Conservation (phyloP, 1,284 basidiomycete genomes). For the Ceratobasidium sp. region DNA sequence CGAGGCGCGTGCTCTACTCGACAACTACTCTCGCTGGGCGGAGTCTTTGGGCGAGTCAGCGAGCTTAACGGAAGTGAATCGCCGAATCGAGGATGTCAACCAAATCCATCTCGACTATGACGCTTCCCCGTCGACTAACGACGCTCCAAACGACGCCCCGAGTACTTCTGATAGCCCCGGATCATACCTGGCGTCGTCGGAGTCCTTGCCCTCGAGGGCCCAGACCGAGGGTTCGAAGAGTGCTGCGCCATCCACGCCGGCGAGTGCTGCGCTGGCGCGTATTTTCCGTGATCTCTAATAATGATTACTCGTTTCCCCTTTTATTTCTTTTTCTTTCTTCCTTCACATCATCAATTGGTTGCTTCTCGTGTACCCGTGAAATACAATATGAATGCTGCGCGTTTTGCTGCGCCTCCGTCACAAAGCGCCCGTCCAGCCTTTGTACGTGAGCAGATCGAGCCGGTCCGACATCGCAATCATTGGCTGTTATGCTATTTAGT, state of each 20-base stretch:
- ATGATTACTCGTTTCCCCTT: not conserved
- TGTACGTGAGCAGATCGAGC: too few relatives aligned
- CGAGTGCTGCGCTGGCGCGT: not conserved
- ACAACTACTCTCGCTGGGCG: slow-evolving; percentile 66
- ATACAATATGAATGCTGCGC: too few relatives aligned
- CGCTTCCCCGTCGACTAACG: not conserved
- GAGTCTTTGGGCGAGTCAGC: not conserved
- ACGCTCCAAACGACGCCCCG: not conserved
- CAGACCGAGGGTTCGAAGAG: too few relatives aligned
- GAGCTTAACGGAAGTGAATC: slow-evolving; percentile 81
- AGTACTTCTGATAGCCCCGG: not conserved
- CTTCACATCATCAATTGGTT: too few relatives aligned
- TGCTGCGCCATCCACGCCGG: not conserved
- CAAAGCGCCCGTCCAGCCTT: too few relatives aligned
- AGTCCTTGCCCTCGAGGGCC: too few relatives aligned
- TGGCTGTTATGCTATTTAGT: too few relatives aligned
- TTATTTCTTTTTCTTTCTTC: not conserved
- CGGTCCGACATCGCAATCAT: too few relatives aligned
- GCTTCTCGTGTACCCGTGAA: too few relatives aligned
- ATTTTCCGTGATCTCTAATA: not conserved
- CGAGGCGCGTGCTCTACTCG: slow-evolving; percentile 68
- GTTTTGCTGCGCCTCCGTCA: too few relatives aligned
- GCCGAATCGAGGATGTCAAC: slow-evolving; percentile 82
- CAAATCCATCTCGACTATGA: slow-evolving; percentile 55
- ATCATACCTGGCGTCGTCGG: too few relatives aligned